Evolutionary conservation across 1,284 basidiomycete genomes (phyloP).

Genomic region (Xerocomus nothofagi): DNA sequence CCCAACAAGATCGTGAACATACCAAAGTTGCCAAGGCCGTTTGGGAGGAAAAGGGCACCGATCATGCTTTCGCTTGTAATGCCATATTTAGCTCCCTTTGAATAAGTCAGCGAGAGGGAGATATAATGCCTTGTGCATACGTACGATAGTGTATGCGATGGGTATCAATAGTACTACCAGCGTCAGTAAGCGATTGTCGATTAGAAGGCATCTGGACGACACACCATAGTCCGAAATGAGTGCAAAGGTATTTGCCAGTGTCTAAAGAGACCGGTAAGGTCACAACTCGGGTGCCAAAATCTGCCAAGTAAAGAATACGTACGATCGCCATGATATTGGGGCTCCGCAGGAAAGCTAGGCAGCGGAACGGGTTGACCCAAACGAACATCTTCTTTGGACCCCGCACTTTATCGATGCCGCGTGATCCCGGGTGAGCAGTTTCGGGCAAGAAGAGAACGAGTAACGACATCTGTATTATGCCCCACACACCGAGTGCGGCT

Average conservation of each 20-base stretch:
- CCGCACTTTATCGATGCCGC: slow-evolving; percentile 43
- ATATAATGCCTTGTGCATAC: slow-evolving; percentile 6
- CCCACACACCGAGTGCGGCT: slow-evolving; percentile 45
- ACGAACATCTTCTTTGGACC: slow-evolving; percentile 41
- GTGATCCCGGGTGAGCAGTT: slow-evolving; percentile 56
- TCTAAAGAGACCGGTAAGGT: slow-evolving; percentile 33
- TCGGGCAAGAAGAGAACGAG: slow-evolving; percentile 65
- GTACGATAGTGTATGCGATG: slow-evolving; percentile 35
- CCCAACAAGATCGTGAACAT: slow-evolving; percentile 8
- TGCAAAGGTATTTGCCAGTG: slow-evolving; percentile 39
- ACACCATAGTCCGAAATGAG: slow-evolving; percentile 48
- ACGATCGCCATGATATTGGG: slow-evolving; percentile 60
- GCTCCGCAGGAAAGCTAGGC: slow-evolving; percentile 53
- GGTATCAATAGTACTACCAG: slow-evolving; percentile 39
- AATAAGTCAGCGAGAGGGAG: slow-evolving; percentile 1
- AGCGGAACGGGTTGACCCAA: slow-evolving; percentile 60
- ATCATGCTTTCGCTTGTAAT: slow-evolving; percentile 60
- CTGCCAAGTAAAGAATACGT: slow-evolving; percentile 26
- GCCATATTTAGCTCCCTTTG: slow-evolving; percentile 54
- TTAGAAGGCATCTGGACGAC: slow-evolving; percentile 7
- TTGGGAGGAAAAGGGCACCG: slow-evolving; percentile 60
- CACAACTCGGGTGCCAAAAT: background rate
- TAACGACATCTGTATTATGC: slow-evolving; percentile 44
- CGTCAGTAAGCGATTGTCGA: background rate
- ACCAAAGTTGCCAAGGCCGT: slow-evolving; percentile 63